These are phyloP conservation scores for Trichoderma sp. DNA, from an alignment of 2,329 filamentous ascomycete genomes.

Conservation along the genomic window DNA sequence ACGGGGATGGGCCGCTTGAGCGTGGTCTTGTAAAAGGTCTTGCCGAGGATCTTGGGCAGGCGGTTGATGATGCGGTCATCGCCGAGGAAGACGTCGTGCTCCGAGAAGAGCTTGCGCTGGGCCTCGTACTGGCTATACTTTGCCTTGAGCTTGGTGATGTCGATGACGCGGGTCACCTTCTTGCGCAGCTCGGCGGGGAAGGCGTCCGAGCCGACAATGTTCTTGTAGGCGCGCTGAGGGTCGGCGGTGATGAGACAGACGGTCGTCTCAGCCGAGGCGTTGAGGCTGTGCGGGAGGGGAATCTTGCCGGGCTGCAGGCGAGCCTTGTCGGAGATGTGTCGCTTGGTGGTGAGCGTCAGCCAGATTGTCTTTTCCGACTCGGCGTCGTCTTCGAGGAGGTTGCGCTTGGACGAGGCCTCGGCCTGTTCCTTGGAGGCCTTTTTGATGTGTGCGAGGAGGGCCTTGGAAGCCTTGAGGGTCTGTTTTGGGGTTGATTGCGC, in stretches of 20 bases:
- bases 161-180: constrained; percentile 73
- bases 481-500: constrained; percentile 27
- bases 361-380: constrained; percentile 53
- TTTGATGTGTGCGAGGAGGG: constrained; percentile 60
- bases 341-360: constrained; percentile 63
- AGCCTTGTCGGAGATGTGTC: constrained; percentile 67
- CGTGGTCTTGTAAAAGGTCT: constrained; percentile 84
- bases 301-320: constrained; percentile 84
- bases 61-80: constrained; percentile 78
- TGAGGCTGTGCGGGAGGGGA: constrained; percentile 70
- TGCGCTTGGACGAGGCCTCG: constrained; percentile 50
- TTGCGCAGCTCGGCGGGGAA: constrained; percentile 66
- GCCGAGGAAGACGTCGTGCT: constrained; percentile 91
- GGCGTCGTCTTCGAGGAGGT: constrained; percentile 50
- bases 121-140: constrained; percentile 89
- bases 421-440: constrained; percentile 49
- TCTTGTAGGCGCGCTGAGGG: constrained; percentile 83
- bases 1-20: constrained; percentile 85
- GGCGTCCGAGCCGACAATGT: constrained; percentile 70
- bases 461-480: constrained; percentile 61
- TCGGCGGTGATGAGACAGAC: constrained; percentile 85
- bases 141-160: constrained; percentile 71
- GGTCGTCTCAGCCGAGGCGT: constrained; percentile 59
- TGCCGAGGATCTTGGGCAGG: constrained; percentile 77
- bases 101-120: constrained; percentile 73